A percentile compares a stretch with the other conserved stretches of the same genome.
phyloP scores from a whole-genome alignment of 2,329 filamentous ascomycete genomes.

The Incumbomyces delicatus region DNA sequence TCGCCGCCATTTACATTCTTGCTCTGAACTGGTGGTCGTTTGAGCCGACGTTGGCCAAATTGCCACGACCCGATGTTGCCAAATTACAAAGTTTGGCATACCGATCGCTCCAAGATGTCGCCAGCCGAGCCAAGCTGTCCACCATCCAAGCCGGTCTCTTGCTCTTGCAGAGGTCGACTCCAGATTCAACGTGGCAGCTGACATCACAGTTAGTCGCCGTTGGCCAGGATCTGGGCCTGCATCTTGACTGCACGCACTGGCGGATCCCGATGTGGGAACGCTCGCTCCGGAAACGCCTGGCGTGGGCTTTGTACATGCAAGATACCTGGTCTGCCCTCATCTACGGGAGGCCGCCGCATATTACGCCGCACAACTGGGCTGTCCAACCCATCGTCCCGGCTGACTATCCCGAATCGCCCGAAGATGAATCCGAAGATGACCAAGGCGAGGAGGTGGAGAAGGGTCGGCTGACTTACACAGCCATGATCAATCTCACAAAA shows the following conservation, averaged over 20 bases:
- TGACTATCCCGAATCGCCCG: constrained; percentile 34
- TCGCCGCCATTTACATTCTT: constrained; percentile 73
- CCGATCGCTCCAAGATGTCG: constrained; percentile 17
- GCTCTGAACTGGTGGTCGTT: constrained; percentile 84
- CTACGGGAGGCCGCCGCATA: constrained; percentile 48
- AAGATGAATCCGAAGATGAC: constrained; percentile 21
- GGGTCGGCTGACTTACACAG: constrained; percentile 39
- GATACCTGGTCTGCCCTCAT: constrained; percentile 53
- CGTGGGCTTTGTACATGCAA: constrained; percentile 57
- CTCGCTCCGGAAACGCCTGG: constrained; percentile 50
- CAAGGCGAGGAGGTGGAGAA: constrained; percentile 27
- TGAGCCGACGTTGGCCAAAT: constrained; percentile 23
- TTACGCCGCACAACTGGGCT: constrained; percentile 47
- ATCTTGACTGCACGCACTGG: constrained; percentile 54
- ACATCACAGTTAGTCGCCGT: constrained; percentile 48
- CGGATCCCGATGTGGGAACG: constrained; percentile 55
- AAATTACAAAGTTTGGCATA: constrained; percentile 17
- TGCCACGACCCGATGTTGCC: constrained; percentile 20
- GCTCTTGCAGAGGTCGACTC: constrained; percentile 40
- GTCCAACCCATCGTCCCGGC: constrained; percentile 35
- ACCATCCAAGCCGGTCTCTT: constrained; percentile 47
- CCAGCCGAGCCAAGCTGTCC: constrained; percentile 38
- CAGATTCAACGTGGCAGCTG: constrained; percentile 36
- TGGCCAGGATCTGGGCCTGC: constrained; percentile 49
- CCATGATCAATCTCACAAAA: constrained; percentile 43